Base-by-base conservation (phyloP, 2,329 filamentous ascomycete species). In the Fusarium annulatum region DNA sequence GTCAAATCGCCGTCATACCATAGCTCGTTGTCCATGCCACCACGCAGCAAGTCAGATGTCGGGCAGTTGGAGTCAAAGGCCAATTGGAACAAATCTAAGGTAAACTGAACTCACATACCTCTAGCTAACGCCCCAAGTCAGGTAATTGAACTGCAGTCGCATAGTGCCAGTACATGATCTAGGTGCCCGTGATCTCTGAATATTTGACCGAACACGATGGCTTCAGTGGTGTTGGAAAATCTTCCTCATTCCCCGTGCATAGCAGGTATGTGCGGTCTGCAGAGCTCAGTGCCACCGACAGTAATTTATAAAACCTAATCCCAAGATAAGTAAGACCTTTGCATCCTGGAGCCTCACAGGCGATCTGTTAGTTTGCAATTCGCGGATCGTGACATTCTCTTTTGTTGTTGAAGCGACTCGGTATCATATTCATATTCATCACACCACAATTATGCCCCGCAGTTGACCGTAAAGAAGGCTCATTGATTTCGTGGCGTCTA, bases 401-500 rank as follows among this genome's bases (percentile, higher is more conserved):
- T 39, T 42, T 34, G 43, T 56, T 26, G 33, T 38, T 16, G 38
- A 45, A 39, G 34, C 23, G 39, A 57, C 41, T 34, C 49, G 28
- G 16, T 36, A 58, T 52, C 23, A 49, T 51, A 28, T 63, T 69
- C 70, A 59, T 57, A 39, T 60, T 48, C 48, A 49, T 28, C 55
- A 63, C 42, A 23, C 30, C 21, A 41, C 19, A 28, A 19, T 51
- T 28, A 18, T 30, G 41, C 26, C 42, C 41, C 30, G n/a, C 26
- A 48, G 30, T 23, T 53, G 51, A 46, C 51, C 28, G 28, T 48
- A 38, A 57, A 53, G 55, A 75, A 70, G 74, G 51, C 57, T 69
- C 63, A 39, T 76, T 68, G 62, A 78, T 76, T 76, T 64, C 69
- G 61, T 70, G 59, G 61, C 68, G 68, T 78, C 71, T 76, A 75